Base-by-base conservation (phyloP, 208 protist genomes). In the Trypanosoma mega region DNA sequence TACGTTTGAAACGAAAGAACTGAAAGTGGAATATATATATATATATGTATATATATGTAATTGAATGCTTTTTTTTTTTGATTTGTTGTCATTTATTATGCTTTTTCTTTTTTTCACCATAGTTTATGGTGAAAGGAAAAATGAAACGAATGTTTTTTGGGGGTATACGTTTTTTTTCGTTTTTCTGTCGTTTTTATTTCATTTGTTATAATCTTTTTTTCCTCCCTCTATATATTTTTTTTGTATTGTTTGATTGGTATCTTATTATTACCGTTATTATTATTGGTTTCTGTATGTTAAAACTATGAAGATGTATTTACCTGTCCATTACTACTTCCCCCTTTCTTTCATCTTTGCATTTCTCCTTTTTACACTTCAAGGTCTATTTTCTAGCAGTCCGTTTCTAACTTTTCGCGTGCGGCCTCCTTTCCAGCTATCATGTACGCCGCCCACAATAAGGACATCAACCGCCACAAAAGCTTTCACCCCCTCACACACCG, bases 401-500 rank as follows among this genome's bases (percentile, higher is more conserved):
- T 29, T 53, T 7, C 29, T 53, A 11, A 29, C 26, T 56, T 44
- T 3, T 21, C 27, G 2, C 36, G 1, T 16, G n/a, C 36, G 26
- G 7, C 27, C 5, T 2, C 21, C 6, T 21, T 21, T 12, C 34
- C 8, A 16, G 34, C 23, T n/a, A 61, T 9, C 11, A 94, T 94
- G 88, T 94, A 94, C 74, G 68, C 69, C 24, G 74, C 85, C 1
- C 85, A 92, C 76, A 91, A 81, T 47, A 94, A 94, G 46, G 80
- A 94, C 34, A 94, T 94, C 68, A 94, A 94, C 57, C 75, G 85
- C 45, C 88, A 94, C 78, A 94, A 94, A 57, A 87, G 80, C 54
- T 94, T 94, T 57, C 84, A 94, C 65, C 88, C 88, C 12, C 75
- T 94, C 14, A 92, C 80, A n/a, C 74, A 60, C 53, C 54, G 54